Evolutionary conservation across 345 rosid species (phyloP).

Genomic region (Diplotaxis tenuifolia): DNA sequence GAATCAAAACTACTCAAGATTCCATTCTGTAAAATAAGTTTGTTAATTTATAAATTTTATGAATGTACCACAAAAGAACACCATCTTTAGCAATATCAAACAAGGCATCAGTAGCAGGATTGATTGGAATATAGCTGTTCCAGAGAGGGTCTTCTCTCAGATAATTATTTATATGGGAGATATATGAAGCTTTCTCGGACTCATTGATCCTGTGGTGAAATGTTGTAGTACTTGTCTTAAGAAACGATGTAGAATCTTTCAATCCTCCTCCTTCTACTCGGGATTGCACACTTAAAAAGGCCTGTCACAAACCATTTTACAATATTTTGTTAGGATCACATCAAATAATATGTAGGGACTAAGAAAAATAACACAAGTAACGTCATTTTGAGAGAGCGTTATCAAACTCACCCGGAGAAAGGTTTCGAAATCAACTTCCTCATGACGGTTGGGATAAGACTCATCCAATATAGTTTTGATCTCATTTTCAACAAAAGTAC

Average conservation of each 20-base stretch:
- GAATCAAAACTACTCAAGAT: constrained; percentile 16
- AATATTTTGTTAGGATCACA: no score
- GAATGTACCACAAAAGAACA: constrained; percentile 82
- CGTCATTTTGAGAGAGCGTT: no score
- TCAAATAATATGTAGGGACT: no score
- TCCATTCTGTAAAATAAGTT: no score
- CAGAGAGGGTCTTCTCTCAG: constrained; percentile 82
- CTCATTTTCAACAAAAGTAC: constrained; percentile 58
- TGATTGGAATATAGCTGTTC: constrained; percentile 73
- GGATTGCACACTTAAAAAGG: constrained; percentile 63
- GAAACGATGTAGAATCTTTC: constrained; percentile 62
- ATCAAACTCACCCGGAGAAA: constrained; percentile 80
- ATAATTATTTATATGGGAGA: constrained; percentile 74
- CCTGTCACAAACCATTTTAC: no score
- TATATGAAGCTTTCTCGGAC: constrained; percentile 92
- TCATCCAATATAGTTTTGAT: constrained; percentile 61
- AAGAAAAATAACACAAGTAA: no score
- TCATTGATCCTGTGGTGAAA: constrained; percentile 81
- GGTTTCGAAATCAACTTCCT: constrained; percentile 80
- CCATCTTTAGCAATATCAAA: constrained; percentile 90
- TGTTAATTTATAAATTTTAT: no score
- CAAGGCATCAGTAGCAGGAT: constrained; percentile 71
- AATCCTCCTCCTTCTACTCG: constrained; percentile 58
- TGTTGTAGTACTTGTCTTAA: constrained; percentile 82
- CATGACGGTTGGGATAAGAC: constrained; percentile 41